Evolutionary conservation across 2,329 filamentous ascomycete species (phyloP).

Genomic region (Colletotrichum limetticola): DNA sequence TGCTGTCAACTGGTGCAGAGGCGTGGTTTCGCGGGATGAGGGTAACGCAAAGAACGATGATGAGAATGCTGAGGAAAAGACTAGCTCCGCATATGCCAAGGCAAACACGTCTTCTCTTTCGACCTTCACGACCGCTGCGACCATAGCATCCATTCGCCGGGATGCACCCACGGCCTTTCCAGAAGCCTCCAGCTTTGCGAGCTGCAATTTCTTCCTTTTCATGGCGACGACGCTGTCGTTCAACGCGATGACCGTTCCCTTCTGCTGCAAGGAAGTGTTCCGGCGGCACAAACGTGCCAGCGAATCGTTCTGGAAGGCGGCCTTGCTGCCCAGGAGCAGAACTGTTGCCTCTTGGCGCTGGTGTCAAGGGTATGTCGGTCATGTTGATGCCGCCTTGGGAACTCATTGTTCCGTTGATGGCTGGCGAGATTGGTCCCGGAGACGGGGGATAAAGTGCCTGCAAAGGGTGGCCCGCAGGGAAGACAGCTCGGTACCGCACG

Average conservation of each 20-base stretch:
- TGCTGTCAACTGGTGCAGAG: constrained; percentile 47
- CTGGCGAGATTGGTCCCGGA: constrained; percentile 72
- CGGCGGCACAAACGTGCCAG: constrained; percentile 57
- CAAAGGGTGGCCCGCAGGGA: constrained; percentile 64
- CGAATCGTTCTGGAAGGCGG: constrained; percentile 54
- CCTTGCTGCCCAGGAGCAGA: constrained; percentile 20
- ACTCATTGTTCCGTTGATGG: constrained; percentile 69
- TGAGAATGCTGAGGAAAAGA: constrained; percentile 65
- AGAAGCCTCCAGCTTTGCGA: constrained; percentile 67
- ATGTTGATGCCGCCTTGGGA: constrained; percentile 70
- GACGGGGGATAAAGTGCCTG: constrained; percentile 63
- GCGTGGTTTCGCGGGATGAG: constrained; percentile 54
- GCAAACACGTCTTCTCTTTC: constrained; percentile 71
- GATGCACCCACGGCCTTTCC: constrained; percentile 74
- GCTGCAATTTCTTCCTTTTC: constrained; percentile 75
- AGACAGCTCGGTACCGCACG: constrained; percentile 66
- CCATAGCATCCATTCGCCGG: constrained; percentile 74
- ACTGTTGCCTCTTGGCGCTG: constrained; percentile 43
- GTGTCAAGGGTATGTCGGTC: constrained; percentile 67
- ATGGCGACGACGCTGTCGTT: constrained; percentile 63
- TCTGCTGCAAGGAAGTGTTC: constrained; percentile 54
- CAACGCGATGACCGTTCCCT: constrained; percentile 57
- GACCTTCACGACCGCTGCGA: constrained; percentile 69
- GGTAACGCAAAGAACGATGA: constrained; percentile 67
- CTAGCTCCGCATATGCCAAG: constrained; percentile 61